Evolutionary conservation across 2,329 filamentous ascomycete species (phyloP).

Genomic region (Pezicula radicicola): DNA sequence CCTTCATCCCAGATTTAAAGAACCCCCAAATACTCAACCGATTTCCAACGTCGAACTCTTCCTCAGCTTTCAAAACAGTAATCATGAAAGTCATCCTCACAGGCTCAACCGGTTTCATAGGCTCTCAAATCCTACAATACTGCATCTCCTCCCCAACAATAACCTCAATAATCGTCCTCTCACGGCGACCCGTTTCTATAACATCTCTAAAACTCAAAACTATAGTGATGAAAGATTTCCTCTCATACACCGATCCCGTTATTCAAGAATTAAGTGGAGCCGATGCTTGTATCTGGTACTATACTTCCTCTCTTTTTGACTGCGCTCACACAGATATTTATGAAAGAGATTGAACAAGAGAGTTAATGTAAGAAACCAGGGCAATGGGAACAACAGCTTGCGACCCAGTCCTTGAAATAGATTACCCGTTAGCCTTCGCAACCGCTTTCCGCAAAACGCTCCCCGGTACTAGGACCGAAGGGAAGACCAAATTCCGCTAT

Average conservation of each 20-base stretch:
- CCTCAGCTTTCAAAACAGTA: no score
- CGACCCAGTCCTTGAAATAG: constrained; percentile 3
- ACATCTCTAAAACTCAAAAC: constrained; percentile 5
- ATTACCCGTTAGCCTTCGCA: neutral
- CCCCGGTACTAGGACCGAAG: neutral
- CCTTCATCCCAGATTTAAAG: no score
- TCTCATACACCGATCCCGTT: constrained; percentile 34
- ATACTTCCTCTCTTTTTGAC: no score
- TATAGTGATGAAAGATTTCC: constrained; percentile 48
- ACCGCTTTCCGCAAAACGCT: constrained; percentile 10
- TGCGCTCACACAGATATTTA: neutral
- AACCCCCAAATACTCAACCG: no score
- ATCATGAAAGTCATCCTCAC: constrained; percentile 58
- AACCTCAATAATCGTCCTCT: constrained; percentile 47
- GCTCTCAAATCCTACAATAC: constrained; percentile 48
- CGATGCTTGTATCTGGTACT: constrained; percentile 16
- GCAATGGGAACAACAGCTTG: constrained; percentile 3
- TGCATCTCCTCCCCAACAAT: constrained; percentile 48
- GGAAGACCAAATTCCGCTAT: constrained; percentile 34
- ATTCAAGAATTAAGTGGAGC: constrained; percentile 9
- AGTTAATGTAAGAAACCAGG: neutral
- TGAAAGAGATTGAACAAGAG: neutral
- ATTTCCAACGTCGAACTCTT: no score
- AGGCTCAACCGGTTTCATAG: constrained; percentile 55
- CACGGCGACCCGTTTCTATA: constrained; percentile 39